Conservation (phyloP, 768 basidiomycete genomes). For the Auricularia sp. region DNA sequence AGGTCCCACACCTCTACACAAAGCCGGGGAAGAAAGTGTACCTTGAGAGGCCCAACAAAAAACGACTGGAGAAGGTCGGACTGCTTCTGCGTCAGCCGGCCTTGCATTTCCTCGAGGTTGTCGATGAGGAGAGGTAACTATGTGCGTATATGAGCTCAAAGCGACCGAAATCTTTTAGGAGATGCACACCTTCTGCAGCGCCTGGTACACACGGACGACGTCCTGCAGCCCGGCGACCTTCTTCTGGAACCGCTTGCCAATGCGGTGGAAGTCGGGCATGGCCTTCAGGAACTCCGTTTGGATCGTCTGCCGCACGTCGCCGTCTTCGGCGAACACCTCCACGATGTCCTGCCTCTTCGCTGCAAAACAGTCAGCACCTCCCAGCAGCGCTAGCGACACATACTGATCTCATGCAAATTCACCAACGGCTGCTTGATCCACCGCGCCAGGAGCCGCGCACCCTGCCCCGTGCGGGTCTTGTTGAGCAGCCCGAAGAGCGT, state of each 20-base stretch:
- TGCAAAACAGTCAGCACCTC: slow-evolving; percentile 18
- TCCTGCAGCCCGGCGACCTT: slow-evolving; percentile 80
- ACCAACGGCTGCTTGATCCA: slow-evolving; percentile 97
- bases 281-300: slow-evolving; percentile 80
- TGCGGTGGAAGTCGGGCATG: slow-evolving; percentile 89
- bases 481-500: slow-evolving; percentile 85
- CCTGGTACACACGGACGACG: slow-evolving; percentile 92
- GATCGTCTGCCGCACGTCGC: slow-evolving; percentile 55
- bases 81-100: slow-evolving; percentile 31
- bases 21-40: slow-evolving; percentile 14
- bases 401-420: slow-evolving; percentile 87
- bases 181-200: slow-evolving; percentile 59
- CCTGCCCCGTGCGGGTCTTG: slow-evolving; percentile 94
- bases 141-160: background rate
- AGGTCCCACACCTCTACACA: background rate
- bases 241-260: slow-evolving; percentile 86
- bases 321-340: slow-evolving; percentile 74
- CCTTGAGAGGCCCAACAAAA: slow-evolving; percentile 55
- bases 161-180: background rate
- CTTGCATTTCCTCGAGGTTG: slow-evolving; percentile 41
- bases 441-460: slow-evolving; percentile 71
- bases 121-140: slow-evolving; percentile 71
- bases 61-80: slow-evolving; percentile 51
- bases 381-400: slow-evolving; percentile 20
- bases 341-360: slow-evolving; percentile 83